Base-by-base conservation (phyloP, 192 early-diverging fungal species). In the Jimgerdemannia flammicorona region DNA sequence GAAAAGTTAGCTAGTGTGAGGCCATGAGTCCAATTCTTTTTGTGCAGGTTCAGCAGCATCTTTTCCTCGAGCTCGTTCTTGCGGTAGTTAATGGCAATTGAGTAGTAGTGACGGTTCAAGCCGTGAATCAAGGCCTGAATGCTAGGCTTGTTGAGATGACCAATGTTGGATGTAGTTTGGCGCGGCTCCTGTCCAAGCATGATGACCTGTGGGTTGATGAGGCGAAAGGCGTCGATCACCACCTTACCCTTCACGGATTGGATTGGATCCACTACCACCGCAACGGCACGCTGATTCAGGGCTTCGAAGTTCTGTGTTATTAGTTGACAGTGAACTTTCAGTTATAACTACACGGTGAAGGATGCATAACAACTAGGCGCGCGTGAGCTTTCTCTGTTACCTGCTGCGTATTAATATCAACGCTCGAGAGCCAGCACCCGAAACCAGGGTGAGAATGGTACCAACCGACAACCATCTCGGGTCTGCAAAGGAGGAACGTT, bases 371-470 rank as follows among this genome's bases (percentile, higher is more conserved):
- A 54, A 54, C 11, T 11, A 54, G 11, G 49, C 4, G 11, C 49
- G 49, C 11, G n/a, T n/a, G n/a, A n/a, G n/a, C n/a, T n/a, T n/a
- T n/a, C n/a, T n/a, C n/a, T n/a, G n/a, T n/a, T n/a, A 94, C 93
- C 88, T 97, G 95, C 83, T 99, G 98, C 65, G 98, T 99, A 86
- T 97, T 97, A 69, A 99, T 93, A 86, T 99, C 98, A 8, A 98
- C 97, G 78, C 95, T 97, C 19, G 97, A 99, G 41, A 99, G 88
- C 98, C 98, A 99, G 89, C 98, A 99, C 64, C 98, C 98, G 75
- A 99, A 99, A 68, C 98, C 98, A 43, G 98, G 98, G 86, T 99
- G 98, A 74, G 98, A 99, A 85, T 99, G 98, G 82, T 99, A 99
- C 98, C 98, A 99, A n/a, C 98, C 98, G 40, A 99, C 98, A 17